A percentile compares a stretch with the other conserved stretches of the same genome.
phyloP scores from a whole-genome alignment of 345 rosid species.

The Laguncularia racemosa region DNA sequence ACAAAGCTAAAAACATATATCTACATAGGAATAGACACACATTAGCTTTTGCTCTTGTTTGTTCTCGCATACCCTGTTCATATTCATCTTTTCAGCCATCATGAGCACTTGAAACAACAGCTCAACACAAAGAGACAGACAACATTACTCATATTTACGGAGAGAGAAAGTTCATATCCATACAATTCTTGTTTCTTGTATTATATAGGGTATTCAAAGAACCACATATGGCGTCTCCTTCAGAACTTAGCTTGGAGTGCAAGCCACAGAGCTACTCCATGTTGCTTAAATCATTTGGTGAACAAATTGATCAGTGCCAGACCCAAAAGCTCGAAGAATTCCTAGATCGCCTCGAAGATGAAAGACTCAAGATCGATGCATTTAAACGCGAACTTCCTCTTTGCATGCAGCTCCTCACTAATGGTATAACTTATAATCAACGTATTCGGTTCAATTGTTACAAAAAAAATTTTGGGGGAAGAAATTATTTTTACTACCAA shows the following conservation, averaged over 20 bases:
- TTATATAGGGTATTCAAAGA: no score
- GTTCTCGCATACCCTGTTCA: conserved; percentile 19
- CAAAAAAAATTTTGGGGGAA: neutral
- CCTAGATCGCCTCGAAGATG: conserved; percentile 80
- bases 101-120: no score
- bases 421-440: conserved; percentile 32
- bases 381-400: conserved; percentile 99
- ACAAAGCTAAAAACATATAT: conserved; percentile 10
- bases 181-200: no score
- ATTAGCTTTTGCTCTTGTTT: conserved; percentile 28
- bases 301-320: conserved; percentile 42
- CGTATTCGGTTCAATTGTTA: neutral
- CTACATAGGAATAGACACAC: conserved; percentile 17
- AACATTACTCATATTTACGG: no score
- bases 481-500: no score
- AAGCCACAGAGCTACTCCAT: conserved; percentile 81
- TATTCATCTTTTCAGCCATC: neutral
- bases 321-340: conserved; percentile 82
- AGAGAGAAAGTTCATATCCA: no score
- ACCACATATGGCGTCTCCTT: conserved; percentile 55
- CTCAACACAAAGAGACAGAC: no score
- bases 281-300: conserved; percentile 82
- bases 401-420: conserved; percentile 98
- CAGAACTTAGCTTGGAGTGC: conserved; percentile 78
- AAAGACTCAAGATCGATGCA: conserved; percentile 92